Evolutionary conservation across 352 stramenopile genomes (phyloP), one percentile per base, ranked within the genome.

Genomic region (Vaucheria bursata): DNA sequence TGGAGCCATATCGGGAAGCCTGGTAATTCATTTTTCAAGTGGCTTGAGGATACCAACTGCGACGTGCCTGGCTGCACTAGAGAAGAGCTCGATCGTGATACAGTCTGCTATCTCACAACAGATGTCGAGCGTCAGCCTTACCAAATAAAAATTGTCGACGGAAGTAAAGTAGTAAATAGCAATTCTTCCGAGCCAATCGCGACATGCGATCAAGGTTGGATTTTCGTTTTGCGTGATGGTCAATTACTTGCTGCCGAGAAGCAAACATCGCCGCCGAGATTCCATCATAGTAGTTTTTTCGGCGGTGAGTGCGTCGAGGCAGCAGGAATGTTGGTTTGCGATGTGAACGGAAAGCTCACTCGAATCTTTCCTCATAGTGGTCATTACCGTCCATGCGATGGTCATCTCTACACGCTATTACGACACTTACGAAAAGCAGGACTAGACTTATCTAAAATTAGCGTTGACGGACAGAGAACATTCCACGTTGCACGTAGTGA

Each of bases 281-380:
- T 98, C 79, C 94, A 98, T 82, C 94, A 98, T 85, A 97, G 93
- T 7, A 97, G 92, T 71, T 97, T 98, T 80, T 97, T 98, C 68
- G 92, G 89, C 25, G 94, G 94, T 37, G 96, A 97, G 78, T 96
- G 92, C 75, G 94, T 98, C 36, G 91, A 97, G 82, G 94, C 94
- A 4, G 94, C 94, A 35, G 94, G 94, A 18, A 97, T 98, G 86
- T 94, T 98, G 84, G 95, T 97, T 65, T 90, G 96, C 78, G 86
- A 87, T 25, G 72, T 95, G 67, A 33, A 29, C 18, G 94, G 94
- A 31, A 86, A 90, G 70, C 91, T 98, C 83, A 90, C 90, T 72
- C 89, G 88, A 86, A 91, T 98, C 79, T 97, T 97, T 88, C 94
- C 94, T n/a, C 94, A 98, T 87, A 97, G 92, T 29, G 94, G 94